phyloP scores from a whole-genome alignment of 257 asterid genomes.

The Mentha longifolia region DNA sequence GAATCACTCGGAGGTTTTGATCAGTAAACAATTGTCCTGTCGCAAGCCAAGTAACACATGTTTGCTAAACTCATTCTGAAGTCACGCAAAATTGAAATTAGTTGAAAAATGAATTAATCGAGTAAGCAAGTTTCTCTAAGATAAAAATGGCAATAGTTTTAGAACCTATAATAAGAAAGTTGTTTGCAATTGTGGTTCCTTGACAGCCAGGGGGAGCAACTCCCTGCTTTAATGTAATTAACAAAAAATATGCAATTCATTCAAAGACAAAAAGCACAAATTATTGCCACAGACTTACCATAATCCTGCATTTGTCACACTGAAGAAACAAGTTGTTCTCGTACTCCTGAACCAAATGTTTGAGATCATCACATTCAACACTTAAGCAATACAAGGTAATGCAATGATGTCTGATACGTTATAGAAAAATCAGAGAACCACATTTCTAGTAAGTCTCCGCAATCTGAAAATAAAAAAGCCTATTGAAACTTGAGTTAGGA shows the following conservation, averaged over 20 bases:
- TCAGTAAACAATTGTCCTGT: slow-evolving; percentile 22
- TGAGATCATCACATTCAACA: slow-evolving; percentile 35
- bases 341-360: slow-evolving; percentile 75
- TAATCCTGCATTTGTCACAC: slow-evolving; percentile 99
- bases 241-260: slow-evolving; percentile 16
- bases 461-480: slow-evolving; percentile 33
- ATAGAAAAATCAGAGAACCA: slow-evolving; percentile 24
- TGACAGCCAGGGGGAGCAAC: slow-evolving; percentile 29
- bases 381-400: slow-evolving; percentile 4
- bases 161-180: slow-evolving; percentile 22
- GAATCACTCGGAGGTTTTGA: slow-evolving; percentile 32
- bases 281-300: slow-evolving; percentile 59
- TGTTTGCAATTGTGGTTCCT: slow-evolving; percentile 24
- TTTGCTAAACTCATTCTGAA: slow-evolving; percentile 22
- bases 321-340: slow-evolving; percentile 96
- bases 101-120: slow-evolving; percentile 22
- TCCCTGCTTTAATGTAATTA: slow-evolving; percentile 21
- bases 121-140: slow-evolving; percentile 19
- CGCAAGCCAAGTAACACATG: slow-evolving; percentile 10
- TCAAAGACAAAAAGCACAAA: slow-evolving; percentile 14
- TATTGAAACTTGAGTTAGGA: slow-evolving; percentile 29
- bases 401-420: slow-evolving; percentile 17
- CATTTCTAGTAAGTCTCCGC: slow-evolving; percentile 20
- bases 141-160: slow-evolving; percentile 6
- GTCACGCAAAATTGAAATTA: slow-evolving; percentile 8